A percentile compares a stretch with the other conserved stretches of the same genome.
Evolutionary conservation across 2,329 filamentous ascomycete species (phyloP).

Genomic region (Colletotrichum falcatum): DNA sequence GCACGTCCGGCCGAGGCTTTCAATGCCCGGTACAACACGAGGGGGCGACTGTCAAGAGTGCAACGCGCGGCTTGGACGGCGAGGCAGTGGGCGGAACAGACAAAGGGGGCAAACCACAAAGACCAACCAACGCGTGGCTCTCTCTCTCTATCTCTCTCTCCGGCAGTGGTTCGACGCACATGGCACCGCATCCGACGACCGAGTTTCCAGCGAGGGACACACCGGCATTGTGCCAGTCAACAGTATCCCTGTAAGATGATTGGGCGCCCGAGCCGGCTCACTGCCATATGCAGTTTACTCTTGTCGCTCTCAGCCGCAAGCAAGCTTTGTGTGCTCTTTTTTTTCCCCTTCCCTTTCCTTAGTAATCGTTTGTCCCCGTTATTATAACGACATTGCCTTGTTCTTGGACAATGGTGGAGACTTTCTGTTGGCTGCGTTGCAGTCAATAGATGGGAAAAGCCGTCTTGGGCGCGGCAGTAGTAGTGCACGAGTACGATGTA

Average conservation of each 20-base stretch:
- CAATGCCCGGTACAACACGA: neutral
- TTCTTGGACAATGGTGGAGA: conserved; percentile 11
- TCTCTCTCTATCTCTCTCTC: neutral
- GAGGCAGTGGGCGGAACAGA: conserved; percentile 26
- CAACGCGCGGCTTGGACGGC: conserved; percentile 12
- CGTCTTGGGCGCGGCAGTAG: neutral
- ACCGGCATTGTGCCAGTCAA: conserved; percentile 18
- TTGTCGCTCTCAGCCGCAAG: conserved; percentile 1
- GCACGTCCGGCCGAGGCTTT: conserved; percentile 36
- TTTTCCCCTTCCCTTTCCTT: neutral
- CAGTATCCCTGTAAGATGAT: conserved; percentile 38
- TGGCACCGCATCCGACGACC: conserved; percentile 12
- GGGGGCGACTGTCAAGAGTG: neutral
- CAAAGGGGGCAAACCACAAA: conserved; percentile 22
- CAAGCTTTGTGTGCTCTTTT: conserved; percentile 7
- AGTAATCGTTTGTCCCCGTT: neutral
- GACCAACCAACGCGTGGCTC: no score
- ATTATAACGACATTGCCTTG: neutral
- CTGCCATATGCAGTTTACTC: neutral
- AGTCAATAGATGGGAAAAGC: neutral
- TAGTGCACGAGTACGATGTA: no score
- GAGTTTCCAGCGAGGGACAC: conserved; percentile 12
- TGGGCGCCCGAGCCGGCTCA: conserved; percentile 24
- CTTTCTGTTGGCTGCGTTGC: neutral
- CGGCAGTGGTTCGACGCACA: neutral